Conservation (phyloP, 805 yeast genomes). For the Debaryomyces maramus region DNA sequence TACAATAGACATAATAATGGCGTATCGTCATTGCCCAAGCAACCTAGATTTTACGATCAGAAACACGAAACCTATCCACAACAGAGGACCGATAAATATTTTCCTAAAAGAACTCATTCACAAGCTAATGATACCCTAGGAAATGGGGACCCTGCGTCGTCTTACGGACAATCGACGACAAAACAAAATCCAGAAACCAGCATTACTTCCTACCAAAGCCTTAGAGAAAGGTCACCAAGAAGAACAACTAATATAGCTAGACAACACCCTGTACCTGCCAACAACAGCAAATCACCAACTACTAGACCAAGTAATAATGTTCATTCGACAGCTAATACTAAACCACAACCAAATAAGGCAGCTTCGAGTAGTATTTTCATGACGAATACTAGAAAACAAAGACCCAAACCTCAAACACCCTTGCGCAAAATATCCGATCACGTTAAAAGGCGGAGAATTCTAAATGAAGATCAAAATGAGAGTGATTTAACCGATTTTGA, state of each 20-base stretch:
- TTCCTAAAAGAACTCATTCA: not conserved
- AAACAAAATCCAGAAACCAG: not conserved
- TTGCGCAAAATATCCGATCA: not conserved
- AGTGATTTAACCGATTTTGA: slow-evolving; percentile 27
- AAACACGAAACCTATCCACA: not conserved
- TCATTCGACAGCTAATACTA: not conserved
- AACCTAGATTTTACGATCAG: not conserved
- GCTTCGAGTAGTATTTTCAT: slow-evolving; percentile 4
- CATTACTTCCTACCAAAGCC: slow-evolving; percentile 4
- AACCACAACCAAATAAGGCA: not conserved
- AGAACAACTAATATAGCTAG: not conserved
- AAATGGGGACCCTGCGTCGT: too few relatives aligned
- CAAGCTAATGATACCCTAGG: too few relatives aligned
- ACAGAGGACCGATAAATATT: not conserved
- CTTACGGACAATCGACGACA: too few relatives aligned
- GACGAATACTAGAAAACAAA: slow-evolving; percentile 3
- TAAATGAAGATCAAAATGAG: slow-evolving; percentile 12
- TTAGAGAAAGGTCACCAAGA: slow-evolving; percentile 11
- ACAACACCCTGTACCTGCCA: too few relatives aligned
- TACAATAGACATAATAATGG: not conserved
- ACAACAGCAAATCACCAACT: not conserved
- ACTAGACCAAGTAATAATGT: not conserved
- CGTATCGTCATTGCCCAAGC: not conserved
- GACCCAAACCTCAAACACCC: not conserved
- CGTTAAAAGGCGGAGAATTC: slow-evolving; percentile 4